Conservation (phyloP, 2,329 filamentous ascomycete genomes). For the Penicillium sp. region DNA sequence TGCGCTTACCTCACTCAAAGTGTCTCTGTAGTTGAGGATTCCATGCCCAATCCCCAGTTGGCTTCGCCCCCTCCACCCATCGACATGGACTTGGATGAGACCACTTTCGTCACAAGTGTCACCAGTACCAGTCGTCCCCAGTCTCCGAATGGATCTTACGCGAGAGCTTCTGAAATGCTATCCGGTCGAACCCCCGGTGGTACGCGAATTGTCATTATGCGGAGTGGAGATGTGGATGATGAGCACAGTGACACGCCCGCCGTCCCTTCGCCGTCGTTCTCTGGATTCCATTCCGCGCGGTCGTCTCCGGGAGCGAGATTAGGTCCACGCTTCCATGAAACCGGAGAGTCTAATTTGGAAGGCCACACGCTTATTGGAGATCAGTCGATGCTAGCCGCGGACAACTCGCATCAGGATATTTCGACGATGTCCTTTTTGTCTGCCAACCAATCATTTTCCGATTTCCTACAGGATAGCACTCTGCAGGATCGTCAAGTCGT, state of each 20-base stretch:
- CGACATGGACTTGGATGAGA: conserved; percentile 28
- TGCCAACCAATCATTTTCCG: conserved; percentile 23
- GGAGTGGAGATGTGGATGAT: conserved; percentile 18
- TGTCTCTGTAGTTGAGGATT: conserved; percentile 34
- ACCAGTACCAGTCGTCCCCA: conserved; percentile 19
- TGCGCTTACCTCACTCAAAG: conserved; percentile 37
- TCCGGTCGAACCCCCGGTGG: conserved; percentile 19
- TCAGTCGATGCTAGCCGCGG: conserved; percentile 8
- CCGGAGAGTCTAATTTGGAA: conserved; percentile 22
- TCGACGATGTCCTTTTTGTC: conserved; percentile 26
- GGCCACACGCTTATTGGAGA: conserved; percentile 30
- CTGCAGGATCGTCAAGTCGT: conserved; percentile 26
- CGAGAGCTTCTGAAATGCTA: conserved; percentile 15
- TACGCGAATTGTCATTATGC: conserved; percentile 8
- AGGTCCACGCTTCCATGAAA: conserved; percentile 6
- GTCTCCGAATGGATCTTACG: conserved; percentile 15
- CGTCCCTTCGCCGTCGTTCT: conserved; percentile 29
- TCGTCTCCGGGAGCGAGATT: conserved; percentile 25
- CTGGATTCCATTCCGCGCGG: conserved; percentile 28
- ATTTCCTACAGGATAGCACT: conserved; percentile 12
- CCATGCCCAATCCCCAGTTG: conserved; percentile 26
- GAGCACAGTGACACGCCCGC: conserved; percentile 21
- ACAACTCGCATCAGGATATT: conserved; percentile 20
- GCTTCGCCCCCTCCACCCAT: conserved; percentile 5
- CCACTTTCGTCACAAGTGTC: conserved; percentile 26